phyloP scores from a whole-genome alignment of 257 asterid genomes.

The Paraleonurus japonicus region DNA sequence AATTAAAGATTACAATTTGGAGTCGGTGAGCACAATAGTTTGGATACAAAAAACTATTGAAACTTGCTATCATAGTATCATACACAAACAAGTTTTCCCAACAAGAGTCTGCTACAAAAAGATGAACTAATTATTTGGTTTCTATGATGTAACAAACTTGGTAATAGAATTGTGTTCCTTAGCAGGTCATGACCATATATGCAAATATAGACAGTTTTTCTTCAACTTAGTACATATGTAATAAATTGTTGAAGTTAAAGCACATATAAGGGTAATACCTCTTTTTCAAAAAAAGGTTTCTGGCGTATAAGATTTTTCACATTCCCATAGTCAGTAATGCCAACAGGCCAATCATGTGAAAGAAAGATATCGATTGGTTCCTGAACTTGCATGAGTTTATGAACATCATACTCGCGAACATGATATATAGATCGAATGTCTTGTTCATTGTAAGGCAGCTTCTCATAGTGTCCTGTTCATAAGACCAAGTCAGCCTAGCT shows the following conservation, averaged over 20 bases:
- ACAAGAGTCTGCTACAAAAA: not conserved
- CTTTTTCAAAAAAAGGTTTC: conserved; percentile 71
- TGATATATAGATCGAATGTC: conserved; percentile 92
- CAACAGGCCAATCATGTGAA: conserved; percentile 97
- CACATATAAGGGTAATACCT: conserved; percentile 47
- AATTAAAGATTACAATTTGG: no score
- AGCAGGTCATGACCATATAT: not conserved
- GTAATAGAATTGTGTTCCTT: not conserved
- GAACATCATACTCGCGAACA: conserved; percentile 89
- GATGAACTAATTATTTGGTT: not conserved
- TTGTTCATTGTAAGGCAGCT: conserved; percentile 68
- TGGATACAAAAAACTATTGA: not conserved
- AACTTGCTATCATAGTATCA: not conserved
- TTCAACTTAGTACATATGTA: not conserved
- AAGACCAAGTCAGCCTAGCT: no score
- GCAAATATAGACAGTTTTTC: not conserved
- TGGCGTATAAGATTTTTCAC: conserved; percentile 55
- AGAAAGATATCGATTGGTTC: conserved; percentile 94
- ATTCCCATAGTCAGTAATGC: conserved; percentile 75
- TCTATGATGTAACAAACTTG: not conserved
- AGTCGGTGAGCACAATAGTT: no score
- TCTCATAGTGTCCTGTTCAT: conserved; percentile 87
- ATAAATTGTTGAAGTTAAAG: not conserved
- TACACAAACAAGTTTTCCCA: not conserved
- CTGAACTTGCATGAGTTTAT: conserved; percentile 88